phyloP scores from a whole-genome alignment of 805 yeast genomes.

The Schwanniomyces sp. region DNA sequence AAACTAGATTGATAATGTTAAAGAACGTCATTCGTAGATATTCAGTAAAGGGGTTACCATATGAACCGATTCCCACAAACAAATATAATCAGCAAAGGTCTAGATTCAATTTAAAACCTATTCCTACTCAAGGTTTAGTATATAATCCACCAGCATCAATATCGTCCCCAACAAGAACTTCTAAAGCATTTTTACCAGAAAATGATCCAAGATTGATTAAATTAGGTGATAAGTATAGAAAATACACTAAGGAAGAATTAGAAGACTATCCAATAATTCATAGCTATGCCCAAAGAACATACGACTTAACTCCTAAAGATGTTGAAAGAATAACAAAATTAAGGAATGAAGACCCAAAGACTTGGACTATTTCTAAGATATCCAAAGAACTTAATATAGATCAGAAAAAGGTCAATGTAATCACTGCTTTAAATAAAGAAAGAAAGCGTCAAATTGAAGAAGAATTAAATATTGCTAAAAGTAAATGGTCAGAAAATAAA shows the following conservation, averaged over 20 bases:
- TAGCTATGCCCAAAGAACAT: constrained; percentile 40
- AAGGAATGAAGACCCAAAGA: constrained; percentile 57
- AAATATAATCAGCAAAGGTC: constrained; percentile 63
- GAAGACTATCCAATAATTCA: constrained; percentile 43
- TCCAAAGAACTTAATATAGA: constrained; percentile 62
- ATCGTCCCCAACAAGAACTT: constrained; percentile 55
- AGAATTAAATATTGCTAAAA: constrained; percentile 46
- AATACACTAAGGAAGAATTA: constrained; percentile 32
- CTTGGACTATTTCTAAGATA: constrained; percentile 61
- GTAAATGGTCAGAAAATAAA: constrained; percentile 50
- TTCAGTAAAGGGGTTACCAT: constrained; percentile 24
- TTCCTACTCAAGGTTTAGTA: constrained; percentile 58
- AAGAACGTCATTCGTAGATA: constrained; percentile 5
- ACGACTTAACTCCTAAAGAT: constrained; percentile 58
- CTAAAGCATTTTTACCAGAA: constrained; percentile 65
- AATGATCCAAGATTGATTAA: constrained; percentile 55
- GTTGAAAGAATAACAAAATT: constrained; percentile 56
- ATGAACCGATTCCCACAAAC: constrained; percentile 45
- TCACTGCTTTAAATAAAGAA: constrained; percentile 45
- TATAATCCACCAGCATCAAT: constrained; percentile 59
- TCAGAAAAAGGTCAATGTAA: constrained; percentile 27
- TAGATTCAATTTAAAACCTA: constrained; percentile 61
- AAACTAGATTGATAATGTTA: constrained; percentile 1
- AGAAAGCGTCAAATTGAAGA: constrained; percentile 45
- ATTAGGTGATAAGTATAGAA: constrained; percentile 21